Evolutionary conservation across 805 yeast species (phyloP), one percentile per base, ranked within the genome.

Genomic region (Metschnikowia shivogae): DNA sequence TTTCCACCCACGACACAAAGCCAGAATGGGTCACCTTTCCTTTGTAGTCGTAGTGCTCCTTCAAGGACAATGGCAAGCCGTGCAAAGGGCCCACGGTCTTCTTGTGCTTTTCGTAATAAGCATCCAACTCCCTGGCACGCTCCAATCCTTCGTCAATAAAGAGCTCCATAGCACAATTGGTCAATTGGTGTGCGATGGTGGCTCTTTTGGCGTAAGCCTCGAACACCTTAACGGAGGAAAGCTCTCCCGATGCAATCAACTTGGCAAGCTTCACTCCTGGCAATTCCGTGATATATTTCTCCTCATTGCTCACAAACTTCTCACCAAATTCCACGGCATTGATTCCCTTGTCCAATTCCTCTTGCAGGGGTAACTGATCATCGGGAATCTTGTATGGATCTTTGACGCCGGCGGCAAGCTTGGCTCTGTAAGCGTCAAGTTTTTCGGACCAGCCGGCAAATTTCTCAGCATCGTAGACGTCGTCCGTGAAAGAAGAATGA

Each of bases 381-480:
- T 46, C 45, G 4, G 57, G 44, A 14, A 52, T 42, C 34, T 41
- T 50, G 36, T 42, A 54, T 8, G 53, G 48, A 13, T 39, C 52
- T 17, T 35, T 34, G 26, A 65, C 54, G 3, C 56, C 62, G 6
- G 45, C 57, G 2, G 49, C 52, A 22, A 67, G 52, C 6, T 50
- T 51, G 10, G 56, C 45, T 20, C 60, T 52, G 46, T 68, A 69
- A 0, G 60, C 64, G 32, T 59, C 50, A 34, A 69, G 54, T 48
- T 66, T 68, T 19, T 70, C 69, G 34, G 55, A 47, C 59, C 62
- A 68, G 46, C 41, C 34, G 12, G 46, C 45, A 39, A 34, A 52
- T 29, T 40, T 42, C 8, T 42, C 43, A 4, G 35, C 34, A 35
- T 52, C 48, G 19, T 46, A 22, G 22, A 47, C 45, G n/a, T 48